Conservation (phyloP, 805 yeast species). For the Barnettozyma sp. region DNA sequence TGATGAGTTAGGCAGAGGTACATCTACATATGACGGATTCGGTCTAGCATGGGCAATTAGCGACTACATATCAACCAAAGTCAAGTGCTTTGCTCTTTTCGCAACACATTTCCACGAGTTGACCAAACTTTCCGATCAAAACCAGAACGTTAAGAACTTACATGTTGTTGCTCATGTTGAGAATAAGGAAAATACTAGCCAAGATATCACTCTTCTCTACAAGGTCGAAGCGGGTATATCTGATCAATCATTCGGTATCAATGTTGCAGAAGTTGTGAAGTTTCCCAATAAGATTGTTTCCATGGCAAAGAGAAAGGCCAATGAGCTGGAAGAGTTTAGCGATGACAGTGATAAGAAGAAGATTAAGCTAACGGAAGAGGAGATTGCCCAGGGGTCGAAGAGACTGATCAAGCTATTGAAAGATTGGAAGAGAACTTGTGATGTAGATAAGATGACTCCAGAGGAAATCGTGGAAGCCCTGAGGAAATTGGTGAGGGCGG, state of each 20-base stretch:
- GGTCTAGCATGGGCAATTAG: constrained; percentile 97
- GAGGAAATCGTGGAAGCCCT: constrained; percentile 36
- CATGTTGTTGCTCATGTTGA: constrained; percentile 93
- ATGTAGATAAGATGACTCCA: constrained; percentile 19
- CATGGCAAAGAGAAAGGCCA: constrained; percentile 94
- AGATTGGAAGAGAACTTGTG: constrained; percentile 28
- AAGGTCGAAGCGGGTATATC: constrained; percentile 95
- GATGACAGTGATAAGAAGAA: constrained; percentile 35
- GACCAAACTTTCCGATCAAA: constrained; percentile 64
- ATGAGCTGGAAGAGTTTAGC: constrained; percentile 67
- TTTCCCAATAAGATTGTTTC: constrained; percentile 84
- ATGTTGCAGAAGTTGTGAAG: constrained; percentile 92
- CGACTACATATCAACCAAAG: constrained; percentile 66
- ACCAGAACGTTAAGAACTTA: constrained; percentile 63
- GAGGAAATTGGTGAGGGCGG: constrained; percentile 27
- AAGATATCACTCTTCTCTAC: constrained; percentile 81
- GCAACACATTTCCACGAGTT: constrained; percentile 98
- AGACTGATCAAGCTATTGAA: constrained; percentile 37
- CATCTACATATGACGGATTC: constrained; percentile 88
- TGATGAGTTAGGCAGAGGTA: constrained; percentile 87
- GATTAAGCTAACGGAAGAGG: constrained; percentile 44
- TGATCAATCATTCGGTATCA: constrained; percentile 94
- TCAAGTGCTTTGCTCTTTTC: constrained; percentile 76
- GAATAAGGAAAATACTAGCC: constrained; percentile 32
- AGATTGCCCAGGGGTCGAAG: constrained; percentile 48